Conservation (phyloP, 2,329 filamentous ascomycete genomes). For the Sporothrix humicola region DNA sequence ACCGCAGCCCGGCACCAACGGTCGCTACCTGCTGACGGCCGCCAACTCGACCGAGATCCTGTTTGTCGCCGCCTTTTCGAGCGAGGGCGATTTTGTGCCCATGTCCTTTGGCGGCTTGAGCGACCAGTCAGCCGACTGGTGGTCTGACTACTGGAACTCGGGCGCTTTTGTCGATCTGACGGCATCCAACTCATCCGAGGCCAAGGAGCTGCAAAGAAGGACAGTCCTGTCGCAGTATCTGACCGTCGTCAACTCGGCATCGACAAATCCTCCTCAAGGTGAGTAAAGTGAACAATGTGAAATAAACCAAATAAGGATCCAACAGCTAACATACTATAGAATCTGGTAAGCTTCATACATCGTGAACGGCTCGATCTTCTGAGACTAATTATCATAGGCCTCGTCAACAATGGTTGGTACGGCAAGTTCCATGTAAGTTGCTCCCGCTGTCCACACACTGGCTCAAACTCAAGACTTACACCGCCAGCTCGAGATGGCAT, state of each 20-base stretch:
- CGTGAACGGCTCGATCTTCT: too few relatives aligned
- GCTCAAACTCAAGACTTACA: neutral
- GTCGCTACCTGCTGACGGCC: conserved; percentile 49
- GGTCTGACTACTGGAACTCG: conserved; percentile 56
- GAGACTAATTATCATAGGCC: conserved; percentile 41
- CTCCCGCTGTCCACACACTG: neutral
- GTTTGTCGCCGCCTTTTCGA: conserved; percentile 46
- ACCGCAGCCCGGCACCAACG: conserved; percentile 22
- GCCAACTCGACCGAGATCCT: conserved; percentile 41
- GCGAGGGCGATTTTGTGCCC: conserved; percentile 38
- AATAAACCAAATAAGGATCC: conserved; percentile 32
- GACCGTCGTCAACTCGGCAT: conserved; percentile 58
- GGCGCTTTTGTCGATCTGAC: conserved; percentile 60
- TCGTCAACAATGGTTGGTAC: conserved; percentile 63
- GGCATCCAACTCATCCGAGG: conserved; percentile 46
- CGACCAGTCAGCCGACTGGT: conserved; percentile 50
- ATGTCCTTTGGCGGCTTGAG: conserved; percentile 42
- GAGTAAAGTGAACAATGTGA: conserved; percentile 32
- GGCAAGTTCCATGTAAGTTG: conserved; percentile 57
- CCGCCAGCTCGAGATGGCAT: conserved; percentile 56
- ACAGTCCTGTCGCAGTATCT: conserved; percentile 61
- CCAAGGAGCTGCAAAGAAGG: conserved; percentile 55
- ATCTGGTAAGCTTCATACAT: conserved; percentile 19
- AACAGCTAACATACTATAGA: conserved; percentile 8
- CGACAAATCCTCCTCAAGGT: conserved; percentile 55